Base-by-base conservation (phyloP, 2,329 filamentous ascomycete species). In the Fusarium redolens region DNA sequence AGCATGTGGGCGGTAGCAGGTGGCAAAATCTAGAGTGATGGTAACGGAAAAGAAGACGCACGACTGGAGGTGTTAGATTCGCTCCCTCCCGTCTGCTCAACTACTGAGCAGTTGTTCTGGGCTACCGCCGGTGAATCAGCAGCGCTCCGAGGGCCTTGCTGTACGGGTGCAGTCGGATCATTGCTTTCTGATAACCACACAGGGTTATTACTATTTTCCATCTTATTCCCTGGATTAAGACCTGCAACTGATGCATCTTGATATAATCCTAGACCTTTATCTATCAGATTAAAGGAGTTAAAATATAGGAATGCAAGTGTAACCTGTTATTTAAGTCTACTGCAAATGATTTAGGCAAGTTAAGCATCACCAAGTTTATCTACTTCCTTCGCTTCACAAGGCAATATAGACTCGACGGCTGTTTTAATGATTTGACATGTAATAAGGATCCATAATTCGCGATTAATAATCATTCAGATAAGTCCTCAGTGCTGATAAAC, bases 401-500 rank as follows among this genome's bases (percentile, higher is more conserved):
- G 3, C 7, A 3, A 9, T 9, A 10, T 47, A 2, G 0, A 20
- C 10, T 3, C 5, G 12, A 10, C 1, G 10, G 7, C 12, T 14
- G 12, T 3, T 28, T 28, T 14, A 0, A 14, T 20, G 0, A 10
- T 20, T 14, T 28, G 8, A 3, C 4, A 18, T 6, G 4, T 18
- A 18, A 6, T 28, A 28, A 10, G 2, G 12, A 28, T 9, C 2
- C 14, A 22, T 22, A 4, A 22, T 28, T 7, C 28, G 12, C 17
- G 3, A 12, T 14, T n/a, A 3, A 31, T 3, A n/a, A n/a, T n/a
- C 8, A n/a, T 8, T n/a, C 9, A 3, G 5, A 3, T 6, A 9
- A 18, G 28, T 28, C 28, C 28, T 28, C 28, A 28, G 28, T 28
- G 28, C 7, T 28, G 28, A 8, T 15, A 12, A 4, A 6, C 7